These are phyloP conservation scores for Multifurca ochricompacta DNA, from an alignment of 768 basidiomycete species.

Conservation along the genomic window DNA sequence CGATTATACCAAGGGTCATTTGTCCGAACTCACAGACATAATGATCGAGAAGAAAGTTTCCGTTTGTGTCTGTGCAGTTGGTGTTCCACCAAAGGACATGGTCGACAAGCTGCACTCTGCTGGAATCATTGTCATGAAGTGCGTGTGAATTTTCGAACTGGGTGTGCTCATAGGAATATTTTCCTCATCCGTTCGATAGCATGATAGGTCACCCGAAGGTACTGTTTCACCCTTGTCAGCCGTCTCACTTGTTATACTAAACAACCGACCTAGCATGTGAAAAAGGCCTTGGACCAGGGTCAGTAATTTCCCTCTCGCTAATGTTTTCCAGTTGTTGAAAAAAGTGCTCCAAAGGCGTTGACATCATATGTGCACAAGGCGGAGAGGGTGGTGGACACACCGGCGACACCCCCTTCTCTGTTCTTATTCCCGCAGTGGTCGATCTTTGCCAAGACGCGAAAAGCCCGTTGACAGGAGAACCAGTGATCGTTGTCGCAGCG, in stretches of 20 bases:
- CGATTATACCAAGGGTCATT: slow-evolving; percentile 74
- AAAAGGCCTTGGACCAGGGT: slow-evolving; percentile 70
- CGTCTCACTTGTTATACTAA: slow-evolving; percentile 1
- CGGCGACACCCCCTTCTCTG: slow-evolving; percentile 71
- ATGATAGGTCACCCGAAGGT: slow-evolving; percentile 86
- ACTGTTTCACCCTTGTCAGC: neutral
- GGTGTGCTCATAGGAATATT: neutral
- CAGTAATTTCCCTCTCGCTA: neutral
- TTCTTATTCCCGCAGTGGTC: slow-evolving; percentile 76
- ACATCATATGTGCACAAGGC: slow-evolving; percentile 83
- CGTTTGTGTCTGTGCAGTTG: slow-evolving; percentile 78
- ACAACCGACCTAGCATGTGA: slow-evolving; percentile 45
- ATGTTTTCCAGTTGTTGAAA: neutral
- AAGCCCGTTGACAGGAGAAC: slow-evolving; percentile 72
- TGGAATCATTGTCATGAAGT: slow-evolving; percentile 83
- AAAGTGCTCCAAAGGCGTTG: slow-evolving; percentile 46
- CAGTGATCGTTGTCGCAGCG: slow-evolving; percentile 72
- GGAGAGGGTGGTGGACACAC: slow-evolving; percentile 89
- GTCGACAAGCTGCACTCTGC: slow-evolving; percentile 78
- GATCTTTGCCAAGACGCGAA: slow-evolving; percentile 63
- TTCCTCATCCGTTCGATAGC: slow-evolving; percentile 30
- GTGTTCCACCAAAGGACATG: slow-evolving; percentile 75
- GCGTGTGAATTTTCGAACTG: slow-evolving; percentile 25
- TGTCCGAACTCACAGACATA: slow-evolving; percentile 69
- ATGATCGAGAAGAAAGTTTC: slow-evolving; percentile 66